Evolutionary conservation across 345 rosid species (phyloP), one percentile per base, ranked within the genome.

Genomic region (Eutrema yunnanense): DNA sequence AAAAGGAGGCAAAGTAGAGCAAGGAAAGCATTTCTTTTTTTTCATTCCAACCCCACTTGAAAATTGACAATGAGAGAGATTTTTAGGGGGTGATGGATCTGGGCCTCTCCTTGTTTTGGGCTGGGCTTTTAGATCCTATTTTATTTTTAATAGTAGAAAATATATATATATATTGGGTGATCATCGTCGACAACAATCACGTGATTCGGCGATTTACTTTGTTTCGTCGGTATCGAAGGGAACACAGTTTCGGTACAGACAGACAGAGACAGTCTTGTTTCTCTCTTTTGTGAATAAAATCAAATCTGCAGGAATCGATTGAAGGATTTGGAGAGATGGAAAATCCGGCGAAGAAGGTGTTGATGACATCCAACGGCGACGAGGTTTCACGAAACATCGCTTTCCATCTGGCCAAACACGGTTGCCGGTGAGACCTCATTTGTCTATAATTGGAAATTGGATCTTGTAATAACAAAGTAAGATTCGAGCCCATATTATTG

Each of bases 341-440:
- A 5, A 44, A 49, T 8, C 46, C 14, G 40, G 72, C 72, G 0
- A 92, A 92, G 86, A 92, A 79, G 65, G 98, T 95, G 61, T 57
- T 95, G 84, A 71, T 95, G 27, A 87, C 99, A 16, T 87, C 94
- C 51, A 80, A 81, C 54, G 99, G 92, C 34, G 97, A 92, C 67
- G 87, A 83, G 67, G 67, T 95, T 69, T 90, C 97, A 19, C 81
- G 53, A 62, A 84, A 69, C 69, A 82, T 92, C 57, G 97, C 99
- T 50, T 62, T 85, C 65, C 85, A 87, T 63, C 82, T 95, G 49
- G 97, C 88, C 83, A 74, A 80, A 61, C 85, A 75, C 8, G 96
- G 96, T 40, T 95, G 98, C 92, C 87, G 97, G 98, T 92, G 8
- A 55, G 65, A 34, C 37, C 34, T 32, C 2, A 2, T 34, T 5